phyloP scores from a whole-genome alignment of 768 basidiomycete species.

The Nidularia pulvinata region DNA sequence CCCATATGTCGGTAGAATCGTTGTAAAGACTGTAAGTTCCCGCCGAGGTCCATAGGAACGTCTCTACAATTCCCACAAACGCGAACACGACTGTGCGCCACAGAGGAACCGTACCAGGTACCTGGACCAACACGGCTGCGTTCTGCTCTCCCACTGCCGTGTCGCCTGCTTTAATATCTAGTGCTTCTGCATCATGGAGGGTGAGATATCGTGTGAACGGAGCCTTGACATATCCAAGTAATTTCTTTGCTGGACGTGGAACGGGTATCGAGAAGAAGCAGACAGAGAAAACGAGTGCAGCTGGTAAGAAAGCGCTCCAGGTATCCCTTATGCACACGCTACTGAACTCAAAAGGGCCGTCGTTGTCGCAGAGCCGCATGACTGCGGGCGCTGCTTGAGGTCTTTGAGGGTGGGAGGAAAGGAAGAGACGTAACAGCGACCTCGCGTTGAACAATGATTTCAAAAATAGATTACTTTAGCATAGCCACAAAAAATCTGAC shows the following conservation, averaged over 20 bases:
- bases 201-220: conserved; percentile 44
- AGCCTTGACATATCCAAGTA: conserved; percentile 11
- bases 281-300: conserved; percentile 40
- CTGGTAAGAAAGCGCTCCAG: conserved; percentile 52
- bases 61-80: conserved; percentile 53
- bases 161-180: conserved; percentile 20
- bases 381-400: too few relatives aligned
- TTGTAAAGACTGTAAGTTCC: conserved; percentile 55
- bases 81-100: conserved; percentile 65
- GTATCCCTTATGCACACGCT: too few relatives aligned
- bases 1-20: conserved; percentile 25
- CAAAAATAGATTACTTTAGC: too few relatives aligned
- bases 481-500: too few relatives aligned
- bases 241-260: conserved; percentile 15
- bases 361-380: too few relatives aligned
- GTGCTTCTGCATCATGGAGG: conserved; percentile 55
- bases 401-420: too few relatives aligned
- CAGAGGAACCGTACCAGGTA: conserved; percentile 33
- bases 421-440: too few relatives aligned
- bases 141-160: conserved; percentile 15
- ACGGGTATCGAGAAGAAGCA: conserved; percentile 32
- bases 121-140: conserved; percentile 11
- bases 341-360: too few relatives aligned
- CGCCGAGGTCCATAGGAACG: conserved; percentile 56
- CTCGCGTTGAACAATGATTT: too few relatives aligned